These are phyloP conservation scores for Fusarium robinianum DNA, from an alignment of 2,329 filamentous ascomycete species.

Conservation along the genomic window DNA sequence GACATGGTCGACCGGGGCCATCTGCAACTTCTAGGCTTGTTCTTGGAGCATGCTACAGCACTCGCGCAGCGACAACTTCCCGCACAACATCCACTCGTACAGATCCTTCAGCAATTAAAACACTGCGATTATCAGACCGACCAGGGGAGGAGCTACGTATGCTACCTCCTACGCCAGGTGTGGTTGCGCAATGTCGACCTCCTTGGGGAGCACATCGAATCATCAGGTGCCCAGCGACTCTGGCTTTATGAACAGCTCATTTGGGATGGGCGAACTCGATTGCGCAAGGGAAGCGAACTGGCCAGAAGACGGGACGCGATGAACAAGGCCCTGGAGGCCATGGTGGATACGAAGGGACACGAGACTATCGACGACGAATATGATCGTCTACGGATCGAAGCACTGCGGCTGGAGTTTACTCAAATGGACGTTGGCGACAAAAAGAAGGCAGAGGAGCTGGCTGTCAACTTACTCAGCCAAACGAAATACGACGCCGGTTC, in stretches of 20 bases:
- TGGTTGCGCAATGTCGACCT: constrained; percentile 46
- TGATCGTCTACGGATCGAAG: constrained; percentile 40
- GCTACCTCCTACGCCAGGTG: constrained; percentile 42
- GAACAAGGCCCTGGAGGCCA: constrained; percentile 37
- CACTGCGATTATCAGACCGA: constrained; percentile 40
- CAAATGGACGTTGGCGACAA: constrained; percentile 45
- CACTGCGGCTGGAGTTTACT: constrained; percentile 44
- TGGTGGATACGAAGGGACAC: constrained; percentile 24
- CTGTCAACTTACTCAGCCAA: constrained; percentile 35
- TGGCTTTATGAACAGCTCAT: constrained; percentile 48
- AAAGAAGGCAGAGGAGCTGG: constrained; percentile 40
- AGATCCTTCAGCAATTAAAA: constrained; percentile 41
- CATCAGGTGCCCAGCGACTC: constrained; percentile 37
- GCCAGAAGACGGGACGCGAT: constrained; percentile 37
- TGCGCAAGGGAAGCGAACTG: constrained; percentile 41
- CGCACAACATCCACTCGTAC: constrained; percentile 41
- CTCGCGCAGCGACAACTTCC: constrained; percentile 39
- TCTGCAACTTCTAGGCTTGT: constrained; percentile 42
- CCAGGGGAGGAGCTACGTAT: constrained; percentile 39
- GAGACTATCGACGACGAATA: constrained; percentile 20
- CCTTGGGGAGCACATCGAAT: constrained; percentile 39
- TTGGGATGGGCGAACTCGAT: constrained; percentile 44
- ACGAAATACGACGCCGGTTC: constrained; percentile 31
- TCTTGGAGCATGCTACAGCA: constrained; percentile 40
- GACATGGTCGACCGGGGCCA: constrained; percentile 45